Conservation (phyloP, 1,139 yeast species). For the Torulaspora pretoriensis region DNA sequence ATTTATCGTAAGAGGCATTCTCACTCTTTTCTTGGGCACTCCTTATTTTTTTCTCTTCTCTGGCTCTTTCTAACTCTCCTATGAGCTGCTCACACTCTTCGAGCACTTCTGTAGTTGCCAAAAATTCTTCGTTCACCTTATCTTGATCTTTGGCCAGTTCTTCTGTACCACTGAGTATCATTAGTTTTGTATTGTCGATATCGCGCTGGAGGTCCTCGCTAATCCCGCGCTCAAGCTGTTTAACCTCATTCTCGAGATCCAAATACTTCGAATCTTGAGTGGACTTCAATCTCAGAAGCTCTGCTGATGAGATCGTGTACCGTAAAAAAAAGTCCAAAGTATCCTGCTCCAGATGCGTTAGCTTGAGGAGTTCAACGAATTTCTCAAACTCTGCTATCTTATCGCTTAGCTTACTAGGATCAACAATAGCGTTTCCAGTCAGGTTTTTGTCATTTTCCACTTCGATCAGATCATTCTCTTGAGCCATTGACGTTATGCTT, state of each 20-base stretch:
- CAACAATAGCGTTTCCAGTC: slow-evolving; percentile 18
- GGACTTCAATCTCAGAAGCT: slow-evolving; percentile 21
- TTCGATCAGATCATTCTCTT: slow-evolving; percentile 24
- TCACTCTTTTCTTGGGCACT: slow-evolving; percentile 9
- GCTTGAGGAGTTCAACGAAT: slow-evolving; percentile 24
- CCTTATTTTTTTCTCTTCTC: slow-evolving; percentile 12
- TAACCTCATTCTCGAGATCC: slow-evolving; percentile 22
- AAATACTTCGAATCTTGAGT: slow-evolving; percentile 24
- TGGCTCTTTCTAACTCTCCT: slow-evolving; percentile 24
- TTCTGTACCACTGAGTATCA: slow-evolving; percentile 19
- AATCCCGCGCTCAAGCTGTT: slow-evolving; percentile 18
- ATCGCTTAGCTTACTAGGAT: slow-evolving; percentile 20
- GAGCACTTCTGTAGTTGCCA: slow-evolving; percentile 25
- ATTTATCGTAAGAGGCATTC: slow-evolving; percentile 8
- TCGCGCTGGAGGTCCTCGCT: slow-evolving; percentile 15
- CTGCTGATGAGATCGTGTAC: slow-evolving; percentile 28
- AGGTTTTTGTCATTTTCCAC: slow-evolving; percentile 1
- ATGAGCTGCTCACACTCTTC: slow-evolving; percentile 29
- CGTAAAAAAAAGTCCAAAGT: slow-evolving; percentile 33
- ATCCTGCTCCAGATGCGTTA: slow-evolving; percentile 34
- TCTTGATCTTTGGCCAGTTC: slow-evolving; percentile 24
- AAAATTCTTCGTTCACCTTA: slow-evolving; percentile 24
- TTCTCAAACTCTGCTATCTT: slow-evolving; percentile 25
- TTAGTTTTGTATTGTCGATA: slow-evolving; percentile 19
- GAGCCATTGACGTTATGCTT: slow-evolving; percentile 22